These are phyloP conservation scores for Incumbomyces delicatus DNA, from an alignment of 2,329 filamentous ascomycete genomes.

Conservation along the genomic window DNA sequence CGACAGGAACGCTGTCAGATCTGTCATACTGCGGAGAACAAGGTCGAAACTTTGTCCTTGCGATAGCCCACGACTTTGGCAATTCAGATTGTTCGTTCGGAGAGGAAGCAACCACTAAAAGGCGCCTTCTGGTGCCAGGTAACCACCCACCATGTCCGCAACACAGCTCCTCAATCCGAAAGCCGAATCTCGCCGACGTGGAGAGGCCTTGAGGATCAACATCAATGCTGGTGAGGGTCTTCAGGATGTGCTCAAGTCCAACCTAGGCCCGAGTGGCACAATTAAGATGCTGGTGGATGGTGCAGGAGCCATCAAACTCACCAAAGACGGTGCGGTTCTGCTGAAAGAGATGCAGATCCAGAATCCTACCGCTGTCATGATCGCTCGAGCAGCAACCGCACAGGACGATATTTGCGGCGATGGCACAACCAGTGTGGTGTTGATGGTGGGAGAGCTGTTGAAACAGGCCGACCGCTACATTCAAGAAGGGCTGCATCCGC, in stretches of 20 bases:
- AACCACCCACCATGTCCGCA: constrained; percentile 35
- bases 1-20: no score
- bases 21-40: no score
- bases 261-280: constrained; percentile 84
- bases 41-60: no score
- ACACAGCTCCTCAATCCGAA: constrained; percentile 98
- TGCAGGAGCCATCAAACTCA: constrained; percentile 87
- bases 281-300: constrained; percentile 86
- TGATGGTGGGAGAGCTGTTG: constrained; percentile 89
- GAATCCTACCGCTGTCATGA: constrained; percentile 73
- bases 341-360: constrained; percentile 53
- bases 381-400: constrained; percentile 76
- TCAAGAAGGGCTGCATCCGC: constrained; percentile 88
- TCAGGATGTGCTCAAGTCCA: constrained; percentile 90
- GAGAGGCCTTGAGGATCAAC: constrained; percentile 93
- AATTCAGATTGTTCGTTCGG: no score
- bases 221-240: constrained; percentile 91
- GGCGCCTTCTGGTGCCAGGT: no score
- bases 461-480: constrained; percentile 98
- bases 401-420: constrained; percentile 98
- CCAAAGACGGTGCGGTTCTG: constrained; percentile 92
- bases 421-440: constrained; percentile 90
- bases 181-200: constrained; percentile 93
- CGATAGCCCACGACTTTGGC: no score
- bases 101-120: no score